Base-by-base conservation (phyloP, 306 rosid genomes). In the Cicer judaicum region DNA sequence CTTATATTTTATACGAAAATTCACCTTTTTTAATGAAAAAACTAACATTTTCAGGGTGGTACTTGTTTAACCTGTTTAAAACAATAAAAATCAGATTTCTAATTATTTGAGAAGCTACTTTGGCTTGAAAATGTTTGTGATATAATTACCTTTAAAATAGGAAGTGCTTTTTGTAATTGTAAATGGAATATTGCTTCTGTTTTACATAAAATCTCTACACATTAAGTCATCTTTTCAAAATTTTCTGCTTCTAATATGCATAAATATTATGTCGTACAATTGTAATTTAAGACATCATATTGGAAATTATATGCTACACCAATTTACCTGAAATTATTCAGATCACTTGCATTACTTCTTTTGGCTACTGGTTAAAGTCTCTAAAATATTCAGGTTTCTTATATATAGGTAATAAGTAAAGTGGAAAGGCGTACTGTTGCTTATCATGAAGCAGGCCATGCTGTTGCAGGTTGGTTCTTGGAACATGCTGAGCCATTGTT, bases 401-500 rank as follows among this genome's bases (percentile, higher is more conserved):
- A 63, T 72, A 63, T 72, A 73, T 91, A 94, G 98, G 97, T 94
- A 34, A 91, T 91, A 77, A 91, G 96, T 89, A 91, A 91, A 88
- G 76, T 73, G 68, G 98, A 94, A 80, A 88, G 98, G 72, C 88
- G 96, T 1, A 94, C 98, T 49, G 97, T 94, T 68, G 98, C 98
- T 18, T 94, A 88, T 77, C 98, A 94, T 78, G 98, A 94, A 81
- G 84, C 98, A 12, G 98, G 98, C 60, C 98, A 94, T 87, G 98
- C 98, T 18, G 97, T 94, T 78, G 44, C 88, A 7, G 97, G 96
- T 43, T 94, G 98, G 98, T 94, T 91, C 87, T 92, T 94, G 78
- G 97, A 90, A 79, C 83, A 91, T 18, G 89, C 95, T 1, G 96
- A 91, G 69, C 98, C 98, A 29, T 80, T 94, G 70, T 62, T 94